Conservation (phyloP, 176 grass and related monocot species). For the Oryza officinalis region DNA sequence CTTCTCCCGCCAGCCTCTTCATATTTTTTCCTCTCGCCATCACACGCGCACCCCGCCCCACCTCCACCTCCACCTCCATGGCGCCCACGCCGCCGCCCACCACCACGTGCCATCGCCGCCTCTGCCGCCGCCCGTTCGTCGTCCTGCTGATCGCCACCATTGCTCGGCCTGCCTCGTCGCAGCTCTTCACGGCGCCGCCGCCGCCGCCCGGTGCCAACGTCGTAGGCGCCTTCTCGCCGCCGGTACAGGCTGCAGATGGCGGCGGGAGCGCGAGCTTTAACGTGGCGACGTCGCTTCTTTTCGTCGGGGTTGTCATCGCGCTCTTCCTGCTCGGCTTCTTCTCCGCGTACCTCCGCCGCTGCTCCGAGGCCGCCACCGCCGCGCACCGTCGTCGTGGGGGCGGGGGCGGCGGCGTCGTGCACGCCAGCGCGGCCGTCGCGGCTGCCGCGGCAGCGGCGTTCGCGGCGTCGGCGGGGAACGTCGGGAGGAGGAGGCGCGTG, state of each 20-base stretch:
- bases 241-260: background rate
- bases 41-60: background rate
- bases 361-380: conserved; percentile 25
- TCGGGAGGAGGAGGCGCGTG: conserved; percentile 5
- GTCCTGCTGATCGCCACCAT: background rate
- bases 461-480: background rate
- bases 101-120: background rate
- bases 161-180: conserved; percentile 25
- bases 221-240: conserved; percentile 28
- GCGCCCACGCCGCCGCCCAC: conserved; percentile 4
- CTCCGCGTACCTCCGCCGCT: conserved; percentile 61
- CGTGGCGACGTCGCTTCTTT: conserved; percentile 50
- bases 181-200: background rate
- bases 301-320: conserved; percentile 49
- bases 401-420: background rate
- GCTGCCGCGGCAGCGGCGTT: conserved; percentile 28
- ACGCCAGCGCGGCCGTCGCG: conserved; percentile 20
- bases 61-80: conserved; percentile 29
- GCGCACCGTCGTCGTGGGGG: background rate
- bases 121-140: background rate
- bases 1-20: background rate
- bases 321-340: conserved; percentile 80
- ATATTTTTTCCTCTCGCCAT: conserved; percentile 2
- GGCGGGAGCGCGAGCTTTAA: conserved; percentile 13
- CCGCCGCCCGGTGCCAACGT: conserved; percentile 20